Conservation (phyloP, 805 yeast genomes). For the Candida chilensis region DNA sequence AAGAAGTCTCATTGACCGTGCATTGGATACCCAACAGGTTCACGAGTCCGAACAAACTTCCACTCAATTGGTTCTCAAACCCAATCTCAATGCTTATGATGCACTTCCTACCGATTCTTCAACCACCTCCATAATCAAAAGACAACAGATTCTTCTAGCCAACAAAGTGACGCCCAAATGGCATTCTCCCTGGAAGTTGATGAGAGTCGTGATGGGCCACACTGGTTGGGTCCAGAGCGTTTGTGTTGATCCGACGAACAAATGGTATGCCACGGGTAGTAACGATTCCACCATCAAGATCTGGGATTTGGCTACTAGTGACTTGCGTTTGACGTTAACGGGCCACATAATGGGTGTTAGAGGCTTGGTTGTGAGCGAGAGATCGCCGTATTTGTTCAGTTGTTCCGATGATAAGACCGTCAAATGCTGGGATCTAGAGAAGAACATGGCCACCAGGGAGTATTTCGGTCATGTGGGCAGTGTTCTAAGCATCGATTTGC, state of each 20-base stretch:
- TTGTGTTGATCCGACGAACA: slow-evolving; percentile 76
- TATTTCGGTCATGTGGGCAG: slow-evolving; percentile 94
- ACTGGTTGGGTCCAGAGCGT: slow-evolving; percentile 88
- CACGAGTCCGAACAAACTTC: background rate
- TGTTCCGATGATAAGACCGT: slow-evolving; percentile 92
- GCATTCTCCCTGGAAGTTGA: slow-evolving; percentile 67
- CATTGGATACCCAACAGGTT: too few relatives aligned
- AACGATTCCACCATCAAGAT: slow-evolving; percentile 82
- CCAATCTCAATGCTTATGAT: too few relatives aligned
- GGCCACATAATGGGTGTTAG: slow-evolving; percentile 91
- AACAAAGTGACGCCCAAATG: slow-evolving; percentile 11
- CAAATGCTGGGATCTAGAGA: slow-evolving; percentile 94
- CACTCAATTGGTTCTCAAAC: slow-evolving; percentile 6
- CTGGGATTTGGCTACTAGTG: slow-evolving; percentile 79
- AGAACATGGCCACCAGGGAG: slow-evolving; percentile 70
- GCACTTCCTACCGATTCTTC: too few relatives aligned
- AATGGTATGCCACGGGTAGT: slow-evolving; percentile 90
- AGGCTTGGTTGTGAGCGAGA: slow-evolving; percentile 58
- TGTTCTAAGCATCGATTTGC: slow-evolving; percentile 73
- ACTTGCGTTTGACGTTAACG: slow-evolving; percentile 64
- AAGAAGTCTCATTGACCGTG: slow-evolving; percentile 5
- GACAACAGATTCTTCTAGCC: background rate
- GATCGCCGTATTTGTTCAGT: slow-evolving; percentile 83
- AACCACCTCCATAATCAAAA: slow-evolving; percentile 2
- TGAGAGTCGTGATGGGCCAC: slow-evolving; percentile 78